Conservation (phyloP, 1,139 yeast species). For the Scheffersomyces titani region DNA sequence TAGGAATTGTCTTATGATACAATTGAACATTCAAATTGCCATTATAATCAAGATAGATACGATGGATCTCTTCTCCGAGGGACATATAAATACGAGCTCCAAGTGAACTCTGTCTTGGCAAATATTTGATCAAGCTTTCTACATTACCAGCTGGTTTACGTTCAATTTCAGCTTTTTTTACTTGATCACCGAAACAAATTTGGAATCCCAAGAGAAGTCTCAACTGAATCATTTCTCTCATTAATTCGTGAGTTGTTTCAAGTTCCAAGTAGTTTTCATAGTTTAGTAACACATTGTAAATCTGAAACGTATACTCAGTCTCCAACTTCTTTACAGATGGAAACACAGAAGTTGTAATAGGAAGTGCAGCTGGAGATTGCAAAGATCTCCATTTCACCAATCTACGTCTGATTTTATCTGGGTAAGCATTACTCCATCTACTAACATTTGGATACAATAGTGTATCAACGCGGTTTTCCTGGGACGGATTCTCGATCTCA, state of each 20-base stretch:
- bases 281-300: slow-evolving; percentile 63
- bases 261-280: slow-evolving; percentile 53
- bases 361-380: slow-evolving; percentile 91
- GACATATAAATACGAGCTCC: slow-evolving; percentile 73
- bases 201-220: slow-evolving; percentile 88
- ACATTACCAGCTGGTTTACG: slow-evolving; percentile 59
- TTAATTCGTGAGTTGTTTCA: slow-evolving; percentile 58
- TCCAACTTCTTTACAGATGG: slow-evolving; percentile 71
- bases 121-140: slow-evolving; percentile 44
- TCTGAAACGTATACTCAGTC: slow-evolving; percentile 59
- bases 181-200: slow-evolving; percentile 72
- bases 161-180: slow-evolving; percentile 63
- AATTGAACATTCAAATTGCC: slow-evolving; percentile 78
- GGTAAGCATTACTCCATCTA: slow-evolving; percentile 90
- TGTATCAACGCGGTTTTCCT: slow-evolving; percentile 47
- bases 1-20: slow-evolving; percentile 40
- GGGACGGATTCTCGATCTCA: slow-evolving; percentile 68
- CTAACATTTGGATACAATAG: slow-evolving; percentile 43
- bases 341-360: slow-evolving; percentile 74
- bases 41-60: slow-evolving; percentile 70
- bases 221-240: slow-evolving; percentile 86
- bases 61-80: slow-evolving; percentile 80
- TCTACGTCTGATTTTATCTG: slow-evolving; percentile 62
- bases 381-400: slow-evolving; percentile 90
- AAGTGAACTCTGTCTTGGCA: slow-evolving; percentile 33